Evolutionary conservation across 1,284 basidiomycete genomes (phyloP).

Genomic region (Marasmius tenuissimus): DNA sequence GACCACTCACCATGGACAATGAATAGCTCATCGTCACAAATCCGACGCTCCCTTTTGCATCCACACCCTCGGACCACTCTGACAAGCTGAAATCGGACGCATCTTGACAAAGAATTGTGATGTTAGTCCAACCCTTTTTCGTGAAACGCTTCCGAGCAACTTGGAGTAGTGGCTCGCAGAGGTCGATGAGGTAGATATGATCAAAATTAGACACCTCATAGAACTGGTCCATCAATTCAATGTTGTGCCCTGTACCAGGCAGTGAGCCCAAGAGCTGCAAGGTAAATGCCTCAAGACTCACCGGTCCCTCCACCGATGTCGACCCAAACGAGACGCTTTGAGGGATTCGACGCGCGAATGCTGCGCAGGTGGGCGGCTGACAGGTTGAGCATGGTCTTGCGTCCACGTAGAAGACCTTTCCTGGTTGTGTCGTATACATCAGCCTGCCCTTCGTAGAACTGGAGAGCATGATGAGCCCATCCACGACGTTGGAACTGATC

Average conservation of each 20-base stretch:
- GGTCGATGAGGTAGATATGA: conserved; percentile 74
- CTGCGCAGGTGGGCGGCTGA: conserved; percentile 67
- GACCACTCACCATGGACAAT: conserved; percentile 59
- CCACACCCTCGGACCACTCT: conserved; percentile 49
- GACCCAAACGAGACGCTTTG: conserved; percentile 70
- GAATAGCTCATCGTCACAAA: conserved; percentile 75
- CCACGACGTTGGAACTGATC: background rate
- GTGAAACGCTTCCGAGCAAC: conserved; percentile 72
- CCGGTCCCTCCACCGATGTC: conserved; percentile 85
- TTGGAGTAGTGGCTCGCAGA: conserved; percentile 75
- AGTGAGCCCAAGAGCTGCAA: background rate
- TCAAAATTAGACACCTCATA: conserved; percentile 67
- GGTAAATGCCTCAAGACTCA: conserved; percentile 16
- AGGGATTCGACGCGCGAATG: conserved; percentile 39
- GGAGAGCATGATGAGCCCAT: background rate
- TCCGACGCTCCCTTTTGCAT: conserved; percentile 55
- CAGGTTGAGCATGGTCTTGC: conserved; percentile 70
- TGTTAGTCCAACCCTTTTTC: conserved; percentile 72
- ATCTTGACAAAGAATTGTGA: conserved; percentile 76
- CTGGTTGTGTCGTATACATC: conserved; percentile 72
- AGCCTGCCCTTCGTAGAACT: conserved; percentile 73
- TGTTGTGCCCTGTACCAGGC: conserved; percentile 61
- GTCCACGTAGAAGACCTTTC: conserved; percentile 59
- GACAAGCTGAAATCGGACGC: conserved; percentile 72
- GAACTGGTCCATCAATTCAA: conserved; percentile 79